These are phyloP conservation scores for Leishmania arabica DNA, from an alignment of 208 protist species.

Conservation along the genomic window DNA sequence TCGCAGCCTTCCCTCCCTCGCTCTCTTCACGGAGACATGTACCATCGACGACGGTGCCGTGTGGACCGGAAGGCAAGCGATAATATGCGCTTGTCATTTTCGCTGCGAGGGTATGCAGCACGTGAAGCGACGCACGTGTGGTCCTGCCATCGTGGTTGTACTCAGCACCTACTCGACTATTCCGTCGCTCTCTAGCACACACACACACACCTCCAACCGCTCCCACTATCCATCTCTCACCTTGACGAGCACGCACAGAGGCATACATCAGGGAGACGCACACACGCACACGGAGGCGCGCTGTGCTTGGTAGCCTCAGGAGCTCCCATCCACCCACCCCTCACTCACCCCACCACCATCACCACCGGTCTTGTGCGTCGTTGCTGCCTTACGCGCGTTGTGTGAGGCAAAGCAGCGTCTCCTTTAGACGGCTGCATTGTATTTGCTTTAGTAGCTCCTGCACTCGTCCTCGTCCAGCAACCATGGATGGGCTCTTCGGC, in stretches of 20 bases:
- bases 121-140: not conserved
- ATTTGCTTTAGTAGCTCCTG: not conserved
- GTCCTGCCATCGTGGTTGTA: not conserved
- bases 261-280: not conserved
- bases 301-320: not conserved
- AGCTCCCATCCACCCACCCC: not conserved
- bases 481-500: slow-evolving; percentile 38
- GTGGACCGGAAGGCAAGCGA: too few relatives aligned
- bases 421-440: not conserved
- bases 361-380: too few relatives aligned
- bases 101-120: too few relatives aligned
- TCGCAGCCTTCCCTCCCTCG: not conserved
- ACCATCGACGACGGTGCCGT: not conserved
- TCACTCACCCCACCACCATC: too few relatives aligned
- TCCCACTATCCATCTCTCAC: not conserved
- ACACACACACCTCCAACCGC: not conserved
- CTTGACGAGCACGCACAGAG: not conserved
- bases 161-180: not conserved
- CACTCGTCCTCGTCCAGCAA: not conserved
- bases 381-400: not conserved
- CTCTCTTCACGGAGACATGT: not conserved
- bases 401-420: not conserved
- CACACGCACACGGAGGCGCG: not conserved
- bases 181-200: not conserved
- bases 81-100: too few relatives aligned